These are phyloP conservation scores for Boeremia exigua DNA, from an alignment of 2,329 filamentous ascomycete genomes.

Conservation along the genomic window DNA sequence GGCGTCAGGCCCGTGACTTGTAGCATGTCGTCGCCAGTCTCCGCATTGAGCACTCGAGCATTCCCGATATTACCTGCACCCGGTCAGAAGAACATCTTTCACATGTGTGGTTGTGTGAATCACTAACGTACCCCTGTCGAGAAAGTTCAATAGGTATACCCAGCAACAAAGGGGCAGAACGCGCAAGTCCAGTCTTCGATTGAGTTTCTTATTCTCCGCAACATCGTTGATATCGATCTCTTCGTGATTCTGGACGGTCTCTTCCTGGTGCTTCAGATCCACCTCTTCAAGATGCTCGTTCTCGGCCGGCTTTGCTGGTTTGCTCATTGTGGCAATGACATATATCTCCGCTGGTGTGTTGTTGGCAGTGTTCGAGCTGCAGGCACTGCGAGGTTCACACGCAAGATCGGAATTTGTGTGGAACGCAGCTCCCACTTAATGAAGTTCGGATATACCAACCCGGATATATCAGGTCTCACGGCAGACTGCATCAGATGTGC, in stretches of 20 bases:
- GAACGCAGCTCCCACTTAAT: background rate
- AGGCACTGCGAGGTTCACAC: background rate
- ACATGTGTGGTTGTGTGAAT: background rate
- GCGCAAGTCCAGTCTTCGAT: slow-evolving; percentile 55
- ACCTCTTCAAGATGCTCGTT: slow-evolving; percentile 3
- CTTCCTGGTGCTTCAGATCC: background rate
- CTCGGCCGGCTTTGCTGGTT: background rate
- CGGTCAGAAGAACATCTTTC: background rate
- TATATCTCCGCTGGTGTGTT: background rate
- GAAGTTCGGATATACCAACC: background rate
- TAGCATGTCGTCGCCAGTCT: slow-evolving; percentile 67
- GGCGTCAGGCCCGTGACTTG: slow-evolving; percentile 66
- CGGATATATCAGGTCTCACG: slow-evolving; percentile 2
- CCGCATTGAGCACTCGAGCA: slow-evolving; percentile 66
- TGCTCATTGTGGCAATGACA: background rate
- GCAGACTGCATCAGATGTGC: slow-evolving; percentile 3
- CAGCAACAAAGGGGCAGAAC: slow-evolving; percentile 68
- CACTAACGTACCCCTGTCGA: slow-evolving; percentile 53
- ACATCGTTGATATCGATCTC: slow-evolving; percentile 8
- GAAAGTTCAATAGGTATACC: slow-evolving; percentile 69
- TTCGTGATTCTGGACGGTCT: background rate
- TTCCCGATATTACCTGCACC: slow-evolving; percentile 65
- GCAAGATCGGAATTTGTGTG: background rate
- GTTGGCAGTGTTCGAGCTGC: background rate
- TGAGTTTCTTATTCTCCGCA: background rate